Percentiles rank a stretch among this genome's conserved stretches.
Conservation (phyloP, 768 basidiomycete genomes). For the Pisolithus orientalis region DNA sequence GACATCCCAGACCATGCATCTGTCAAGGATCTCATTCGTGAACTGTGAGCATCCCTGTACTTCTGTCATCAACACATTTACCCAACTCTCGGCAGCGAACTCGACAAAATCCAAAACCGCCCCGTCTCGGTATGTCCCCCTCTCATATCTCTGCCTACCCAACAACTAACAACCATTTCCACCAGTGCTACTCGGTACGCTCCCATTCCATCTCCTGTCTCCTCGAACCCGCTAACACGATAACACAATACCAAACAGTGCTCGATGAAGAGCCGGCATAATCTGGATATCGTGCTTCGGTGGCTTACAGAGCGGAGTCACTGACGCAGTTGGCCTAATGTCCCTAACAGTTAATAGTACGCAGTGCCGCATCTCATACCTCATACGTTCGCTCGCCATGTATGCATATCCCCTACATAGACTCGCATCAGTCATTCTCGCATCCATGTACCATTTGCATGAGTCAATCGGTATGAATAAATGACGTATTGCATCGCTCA, state of each 20-base stretch:
- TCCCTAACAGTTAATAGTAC: too few species aligned
- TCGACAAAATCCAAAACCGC: slow-evolving; percentile 73
- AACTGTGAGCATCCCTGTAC: slow-evolving; percentile 45
- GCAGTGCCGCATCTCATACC: neutral
- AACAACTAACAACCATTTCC: neutral
- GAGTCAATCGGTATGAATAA: too few species aligned
- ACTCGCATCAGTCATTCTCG: too few species aligned
- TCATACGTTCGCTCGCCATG: neutral
- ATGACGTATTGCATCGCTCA: too few species aligned
- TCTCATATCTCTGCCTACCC: neutral
- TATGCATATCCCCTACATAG: neutral
- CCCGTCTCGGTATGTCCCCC: slow-evolving; percentile 71
- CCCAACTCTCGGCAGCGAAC: slow-evolving; percentile 27
- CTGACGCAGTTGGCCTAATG: slow-evolving; percentile 21
- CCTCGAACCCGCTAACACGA: neutral
- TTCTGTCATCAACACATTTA: neutral
- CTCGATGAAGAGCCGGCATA: slow-evolving; percentile 95
- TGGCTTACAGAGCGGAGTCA: slow-evolving; percentile 80
- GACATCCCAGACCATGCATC: slow-evolving; percentile 71
- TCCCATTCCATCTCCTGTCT: neutral
- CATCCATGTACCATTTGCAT: too few species aligned
- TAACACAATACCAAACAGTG: slow-evolving; percentile 45
- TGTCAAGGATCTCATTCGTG: slow-evolving; percentile 78
- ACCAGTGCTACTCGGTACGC: slow-evolving; percentile 75
- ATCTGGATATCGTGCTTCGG: slow-evolving; percentile 87